phyloP scores from a whole-genome alignment of 345 rosid species.

The Trapa bicornis region DNA sequence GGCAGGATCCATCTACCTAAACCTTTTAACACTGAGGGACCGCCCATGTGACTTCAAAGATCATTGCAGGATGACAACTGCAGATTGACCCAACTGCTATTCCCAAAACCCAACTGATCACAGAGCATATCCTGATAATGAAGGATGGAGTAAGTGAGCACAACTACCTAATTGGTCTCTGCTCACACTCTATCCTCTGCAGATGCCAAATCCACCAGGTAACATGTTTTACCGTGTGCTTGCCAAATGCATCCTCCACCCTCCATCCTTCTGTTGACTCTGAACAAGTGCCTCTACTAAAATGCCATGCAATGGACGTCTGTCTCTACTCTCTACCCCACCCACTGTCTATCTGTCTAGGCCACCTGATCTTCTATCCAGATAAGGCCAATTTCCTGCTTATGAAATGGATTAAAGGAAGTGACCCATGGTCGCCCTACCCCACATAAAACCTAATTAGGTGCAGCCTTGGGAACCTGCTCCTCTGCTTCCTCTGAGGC shows the following conservation, averaged over 20 bases:
- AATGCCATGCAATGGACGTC: too few species aligned
- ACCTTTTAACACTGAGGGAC: too few species aligned
- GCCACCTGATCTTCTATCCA: background rate
- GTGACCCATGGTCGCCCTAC: background rate
- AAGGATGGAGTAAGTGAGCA: background rate
- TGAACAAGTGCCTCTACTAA: background rate
- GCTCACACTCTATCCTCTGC: too few species aligned
- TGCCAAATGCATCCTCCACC: too few species aligned
- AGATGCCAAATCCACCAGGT: too few species aligned
- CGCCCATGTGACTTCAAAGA: too few species aligned
- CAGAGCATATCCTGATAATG: background rate
- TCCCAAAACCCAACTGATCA: background rate
- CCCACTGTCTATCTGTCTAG: background rate
- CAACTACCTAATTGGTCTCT: background rate
- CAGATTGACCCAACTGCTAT: background rate
- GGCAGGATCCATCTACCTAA: too few species aligned
- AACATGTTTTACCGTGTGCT: too few species aligned
- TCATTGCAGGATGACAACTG: background rate
- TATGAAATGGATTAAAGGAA: background rate
- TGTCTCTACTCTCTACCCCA: background rate
- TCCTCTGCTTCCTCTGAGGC: background rate
- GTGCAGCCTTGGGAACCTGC: background rate
- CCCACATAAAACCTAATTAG: background rate
- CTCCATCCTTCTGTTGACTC: too few species aligned
- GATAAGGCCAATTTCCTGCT: background rate